Conservation (phyloP, 768 basidiomycete genomes). For the Mycena pura region DNA sequence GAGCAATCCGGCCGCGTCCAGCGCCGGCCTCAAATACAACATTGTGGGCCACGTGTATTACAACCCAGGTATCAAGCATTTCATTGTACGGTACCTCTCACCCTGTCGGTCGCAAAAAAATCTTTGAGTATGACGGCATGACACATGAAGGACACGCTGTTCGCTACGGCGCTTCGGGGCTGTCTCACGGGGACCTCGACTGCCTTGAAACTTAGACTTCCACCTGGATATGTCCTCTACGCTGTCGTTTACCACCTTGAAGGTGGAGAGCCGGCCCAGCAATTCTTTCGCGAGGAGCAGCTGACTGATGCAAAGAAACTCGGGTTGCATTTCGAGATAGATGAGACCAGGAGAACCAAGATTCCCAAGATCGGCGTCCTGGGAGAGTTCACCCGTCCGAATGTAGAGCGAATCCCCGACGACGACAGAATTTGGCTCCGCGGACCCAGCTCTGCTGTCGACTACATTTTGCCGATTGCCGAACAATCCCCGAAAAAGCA, state of each 20-base stretch:
- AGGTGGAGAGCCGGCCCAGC: constrained; percentile 4
- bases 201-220: background rate
- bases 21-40: background rate
- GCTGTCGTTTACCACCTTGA: constrained; percentile 4
- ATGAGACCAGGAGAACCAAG: background rate
- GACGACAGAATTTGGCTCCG: background rate
- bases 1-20: constrained; percentile 2
- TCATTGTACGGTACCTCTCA: constrained; percentile 1
- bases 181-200: background rate
- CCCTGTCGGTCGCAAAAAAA: background rate
- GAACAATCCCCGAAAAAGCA: too few relatives aligned
- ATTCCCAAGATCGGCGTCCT: background rate
- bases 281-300: constrained; percentile 8
- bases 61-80: background rate
- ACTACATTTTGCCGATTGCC: too few relatives aligned
- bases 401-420: background rate
- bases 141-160: constrained; percentile 5
- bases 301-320: background rate
- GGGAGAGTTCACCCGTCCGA: background rate
- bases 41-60: constrained; percentile 6
- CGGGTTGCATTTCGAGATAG: background rate
- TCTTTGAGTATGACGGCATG: constrained; percentile 15
- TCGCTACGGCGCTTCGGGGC: background rate
- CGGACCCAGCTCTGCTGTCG: background rate
- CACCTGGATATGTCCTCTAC: background rate